Conservation (phyloP, 176 grass and related monocot genomes). For the Oryza officinalis region DNA sequence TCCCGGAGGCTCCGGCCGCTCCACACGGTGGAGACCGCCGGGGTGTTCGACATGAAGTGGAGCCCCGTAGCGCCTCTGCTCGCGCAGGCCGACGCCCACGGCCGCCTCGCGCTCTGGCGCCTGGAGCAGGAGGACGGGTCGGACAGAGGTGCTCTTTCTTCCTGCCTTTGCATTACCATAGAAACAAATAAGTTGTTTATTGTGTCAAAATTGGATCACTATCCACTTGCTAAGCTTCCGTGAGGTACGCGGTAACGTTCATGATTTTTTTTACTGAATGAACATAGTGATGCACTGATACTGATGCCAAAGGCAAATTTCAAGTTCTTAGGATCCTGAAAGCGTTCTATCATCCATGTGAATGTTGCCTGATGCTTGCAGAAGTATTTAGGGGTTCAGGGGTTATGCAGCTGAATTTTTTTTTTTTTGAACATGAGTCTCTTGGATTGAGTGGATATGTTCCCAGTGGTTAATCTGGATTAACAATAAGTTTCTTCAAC, state of each 20-base stretch:
- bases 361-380: neutral
- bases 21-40: conserved; percentile 52
- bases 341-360: neutral
- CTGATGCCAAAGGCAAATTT: neutral
- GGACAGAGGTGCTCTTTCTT: conserved; percentile 25
- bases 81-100: conserved; percentile 83
- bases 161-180: neutral
- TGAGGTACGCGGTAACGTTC: too few relatives aligned
- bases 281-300: neutral
- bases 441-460: neutral
- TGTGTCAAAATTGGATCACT: neutral
- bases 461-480: neutral
- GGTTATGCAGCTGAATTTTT: neutral
- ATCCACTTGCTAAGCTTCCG: neutral
- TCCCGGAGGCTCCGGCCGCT: conserved; percentile 51
- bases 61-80: conserved; percentile 61
- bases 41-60: conserved; percentile 95
- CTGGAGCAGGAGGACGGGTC: conserved; percentile 45
- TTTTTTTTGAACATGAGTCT: neutral
- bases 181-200: neutral
- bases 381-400: neutral
- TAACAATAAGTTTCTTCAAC: neutral
- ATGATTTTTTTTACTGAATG: neutral
- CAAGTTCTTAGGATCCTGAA: neutral
- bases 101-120: conserved; percentile 51